phyloP scores from a whole-genome alignment of 768 basidiomycete species.

The Termitomyces sp. region DNA sequence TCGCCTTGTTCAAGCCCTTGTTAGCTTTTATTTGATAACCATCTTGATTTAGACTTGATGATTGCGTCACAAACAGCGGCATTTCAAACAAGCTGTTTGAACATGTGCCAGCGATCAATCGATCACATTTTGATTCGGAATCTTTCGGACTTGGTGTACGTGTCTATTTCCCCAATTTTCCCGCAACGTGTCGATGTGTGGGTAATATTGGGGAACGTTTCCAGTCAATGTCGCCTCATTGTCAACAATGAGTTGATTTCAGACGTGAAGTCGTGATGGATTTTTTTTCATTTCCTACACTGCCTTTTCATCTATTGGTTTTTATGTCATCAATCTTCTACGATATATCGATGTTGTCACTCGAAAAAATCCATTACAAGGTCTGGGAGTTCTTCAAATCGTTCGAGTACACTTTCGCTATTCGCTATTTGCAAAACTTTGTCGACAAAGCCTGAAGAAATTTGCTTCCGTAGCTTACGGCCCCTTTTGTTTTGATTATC shows the following conservation, averaged over 20 bases:
- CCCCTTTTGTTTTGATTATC: too few relatives aligned
- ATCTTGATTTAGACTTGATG: too few relatives aligned
- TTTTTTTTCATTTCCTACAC: constrained; percentile 10
- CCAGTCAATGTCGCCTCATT: neutral
- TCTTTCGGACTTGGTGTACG: neutral
- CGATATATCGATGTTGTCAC: neutral
- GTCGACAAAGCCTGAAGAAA: too few relatives aligned
- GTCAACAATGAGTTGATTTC: neutral
- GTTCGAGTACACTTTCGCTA: neutral
- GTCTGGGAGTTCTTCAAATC: neutral
- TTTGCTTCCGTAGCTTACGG: too few relatives aligned
- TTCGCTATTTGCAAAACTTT: too few relatives aligned
- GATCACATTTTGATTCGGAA: neutral
- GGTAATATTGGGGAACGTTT: neutral
- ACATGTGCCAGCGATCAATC: neutral
- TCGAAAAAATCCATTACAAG: neutral
- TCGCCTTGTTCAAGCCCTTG: neutral
- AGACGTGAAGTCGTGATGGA: constrained; percentile 8
- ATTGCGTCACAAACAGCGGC: neutral
- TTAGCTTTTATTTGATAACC: too few relatives aligned
- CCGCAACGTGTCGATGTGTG: neutral
- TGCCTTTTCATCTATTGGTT: constrained; percentile 10
- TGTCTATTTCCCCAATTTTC: neutral
- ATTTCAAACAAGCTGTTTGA: neutral
- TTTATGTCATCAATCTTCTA: constrained; percentile 1